Percentiles rank a stretch among this genome's conserved stretches.
Evolutionary conservation across 73 alveolate genomes (phyloP).

Genomic region (Paramecium primaurelia): DNA sequence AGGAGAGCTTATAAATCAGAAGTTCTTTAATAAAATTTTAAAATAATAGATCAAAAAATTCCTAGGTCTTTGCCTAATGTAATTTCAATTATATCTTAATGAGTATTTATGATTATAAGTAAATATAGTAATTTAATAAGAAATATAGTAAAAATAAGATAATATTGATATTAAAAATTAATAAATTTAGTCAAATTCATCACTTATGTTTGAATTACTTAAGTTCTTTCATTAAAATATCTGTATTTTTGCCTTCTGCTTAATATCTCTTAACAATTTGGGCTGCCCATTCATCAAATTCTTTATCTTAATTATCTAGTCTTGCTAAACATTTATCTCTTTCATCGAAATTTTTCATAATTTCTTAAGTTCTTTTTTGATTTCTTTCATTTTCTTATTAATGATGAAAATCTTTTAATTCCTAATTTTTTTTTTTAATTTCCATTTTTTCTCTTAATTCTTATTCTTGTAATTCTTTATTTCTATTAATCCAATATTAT

Average conservation of each 20-base stretch:
- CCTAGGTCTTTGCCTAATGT: not conserved
- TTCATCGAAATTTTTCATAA: not conserved
- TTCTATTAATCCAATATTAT: slow-evolving; percentile 31
- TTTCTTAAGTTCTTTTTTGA: not conserved
- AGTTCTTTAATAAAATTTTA: not conserved
- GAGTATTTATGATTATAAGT: not conserved
- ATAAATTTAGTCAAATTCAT: not conserved
- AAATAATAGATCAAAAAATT: not conserved
- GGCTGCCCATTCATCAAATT: slow-evolving; percentile 17
- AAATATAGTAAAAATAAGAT: not conserved
- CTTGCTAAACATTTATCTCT: not conserved
- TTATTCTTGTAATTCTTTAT: slow-evolving; percentile 30
- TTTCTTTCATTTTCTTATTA: not conserved
- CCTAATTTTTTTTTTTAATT: not conserved
- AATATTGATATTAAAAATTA: not conserved
- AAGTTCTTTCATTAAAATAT: slow-evolving; percentile 9
- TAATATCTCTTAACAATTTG: not conserved
- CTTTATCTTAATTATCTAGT: slow-evolving; percentile 5
- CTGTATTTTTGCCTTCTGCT: slow-evolving; percentile 36
- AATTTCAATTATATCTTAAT: not conserved
- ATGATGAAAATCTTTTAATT: not conserved
- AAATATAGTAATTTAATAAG: not conserved
- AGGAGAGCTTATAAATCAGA: not conserved
- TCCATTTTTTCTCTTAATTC: not conserved
- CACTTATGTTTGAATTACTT: slow-evolving; percentile 9